These are phyloP conservation scores for Geotrichum australiense DNA, from an alignment of 1,139 yeast species.

Conservation along the genomic window DNA sequence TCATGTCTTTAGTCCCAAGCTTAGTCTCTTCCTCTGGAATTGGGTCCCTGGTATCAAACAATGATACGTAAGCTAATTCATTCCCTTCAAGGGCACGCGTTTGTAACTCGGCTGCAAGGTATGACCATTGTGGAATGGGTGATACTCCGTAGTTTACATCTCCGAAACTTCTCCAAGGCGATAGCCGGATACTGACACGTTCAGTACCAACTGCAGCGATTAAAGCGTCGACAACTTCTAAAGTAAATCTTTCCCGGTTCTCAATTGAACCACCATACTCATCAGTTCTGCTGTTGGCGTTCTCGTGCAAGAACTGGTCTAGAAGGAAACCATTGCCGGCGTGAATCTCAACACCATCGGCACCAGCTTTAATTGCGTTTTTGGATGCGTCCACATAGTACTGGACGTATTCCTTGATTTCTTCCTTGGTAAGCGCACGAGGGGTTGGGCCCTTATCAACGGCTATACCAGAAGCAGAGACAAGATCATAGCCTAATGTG, in stretches of 20 bases:
- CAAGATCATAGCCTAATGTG: conserved; percentile 23
- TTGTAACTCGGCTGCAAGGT: conserved; percentile 30
- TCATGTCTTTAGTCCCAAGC: conserved; percentile 1
- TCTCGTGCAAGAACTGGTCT: conserved; percentile 45
- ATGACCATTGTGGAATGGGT: conserved; percentile 30
- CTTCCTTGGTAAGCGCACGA: conserved; percentile 35
- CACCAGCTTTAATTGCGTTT: conserved; percentile 48
- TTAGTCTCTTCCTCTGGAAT: too few species aligned
- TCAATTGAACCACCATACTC: conserved; percentile 65
- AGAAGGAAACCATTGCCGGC: conserved; percentile 63
- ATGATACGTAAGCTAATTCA: conserved; percentile 44
- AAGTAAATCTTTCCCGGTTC: conserved; percentile 52
- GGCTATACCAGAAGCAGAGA: conserved; percentile 23
- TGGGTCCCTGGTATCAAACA: conserved; percentile 56
- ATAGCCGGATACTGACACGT: conserved; percentile 49
- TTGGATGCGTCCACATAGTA: conserved; percentile 40
- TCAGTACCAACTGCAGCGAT: conserved; percentile 47
- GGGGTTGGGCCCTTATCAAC: conserved; percentile 32
- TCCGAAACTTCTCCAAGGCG: conserved; percentile 45
- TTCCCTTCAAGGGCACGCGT: conserved; percentile 27
- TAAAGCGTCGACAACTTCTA: conserved; percentile 50
- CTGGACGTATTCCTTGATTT: conserved; percentile 35
- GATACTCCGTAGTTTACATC: conserved; percentile 32
- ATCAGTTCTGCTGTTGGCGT: conserved; percentile 56
- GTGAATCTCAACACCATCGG: conserved; percentile 65